Conservation (phyloP, 495 filamentous ascomycete genomes). For the Penicillium parvum region DNA sequence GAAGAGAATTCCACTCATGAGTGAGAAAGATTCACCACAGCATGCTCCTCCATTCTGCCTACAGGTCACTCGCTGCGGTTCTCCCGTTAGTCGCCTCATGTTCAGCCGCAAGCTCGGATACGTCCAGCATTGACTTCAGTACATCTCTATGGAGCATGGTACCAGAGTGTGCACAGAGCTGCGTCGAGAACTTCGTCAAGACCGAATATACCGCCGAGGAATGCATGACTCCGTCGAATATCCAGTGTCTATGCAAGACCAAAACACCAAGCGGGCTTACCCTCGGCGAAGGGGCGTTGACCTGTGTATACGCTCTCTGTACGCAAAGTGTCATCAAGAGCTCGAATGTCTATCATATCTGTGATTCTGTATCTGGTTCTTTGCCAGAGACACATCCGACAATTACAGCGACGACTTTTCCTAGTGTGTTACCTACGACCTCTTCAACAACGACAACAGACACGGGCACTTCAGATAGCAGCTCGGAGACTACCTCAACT, state of each 20-base stretch:
- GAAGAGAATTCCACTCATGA: neutral
- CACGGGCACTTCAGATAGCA: constrained; percentile 4
- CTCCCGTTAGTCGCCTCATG: constrained; percentile 19
- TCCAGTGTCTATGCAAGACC: constrained; percentile 60
- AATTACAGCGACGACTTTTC: constrained; percentile 55
- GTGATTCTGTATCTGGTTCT: constrained; percentile 47
- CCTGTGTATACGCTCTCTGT: constrained; percentile 54
- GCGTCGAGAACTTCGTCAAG: constrained; percentile 58
- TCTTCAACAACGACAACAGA: constrained; percentile 6
- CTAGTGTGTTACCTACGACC: constrained; percentile 25
- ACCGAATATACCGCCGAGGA: constrained; percentile 48
- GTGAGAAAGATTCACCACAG: constrained; percentile 21
- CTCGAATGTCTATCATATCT: constrained; percentile 53
- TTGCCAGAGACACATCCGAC: constrained; percentile 55
- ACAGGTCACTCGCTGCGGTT: constrained; percentile 25
- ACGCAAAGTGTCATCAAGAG: constrained; percentile 19
- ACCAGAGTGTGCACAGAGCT: constrained; percentile 60
- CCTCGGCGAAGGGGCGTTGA: constrained; percentile 62
- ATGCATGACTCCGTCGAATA: constrained; percentile 45
- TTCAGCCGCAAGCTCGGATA: constrained; percentile 6
- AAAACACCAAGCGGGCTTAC: constrained; percentile 60
- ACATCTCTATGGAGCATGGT: constrained; percentile 37
- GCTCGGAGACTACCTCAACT: neutral
- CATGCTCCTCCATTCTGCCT: constrained; percentile 30
- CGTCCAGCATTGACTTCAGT: constrained; percentile 14